Percentiles rank a stretch among this genome's conserved stretches.
Conservation (phyloP, 2,329 filamentous ascomycete species). For the Dactylonectria macrodidyma region DNA sequence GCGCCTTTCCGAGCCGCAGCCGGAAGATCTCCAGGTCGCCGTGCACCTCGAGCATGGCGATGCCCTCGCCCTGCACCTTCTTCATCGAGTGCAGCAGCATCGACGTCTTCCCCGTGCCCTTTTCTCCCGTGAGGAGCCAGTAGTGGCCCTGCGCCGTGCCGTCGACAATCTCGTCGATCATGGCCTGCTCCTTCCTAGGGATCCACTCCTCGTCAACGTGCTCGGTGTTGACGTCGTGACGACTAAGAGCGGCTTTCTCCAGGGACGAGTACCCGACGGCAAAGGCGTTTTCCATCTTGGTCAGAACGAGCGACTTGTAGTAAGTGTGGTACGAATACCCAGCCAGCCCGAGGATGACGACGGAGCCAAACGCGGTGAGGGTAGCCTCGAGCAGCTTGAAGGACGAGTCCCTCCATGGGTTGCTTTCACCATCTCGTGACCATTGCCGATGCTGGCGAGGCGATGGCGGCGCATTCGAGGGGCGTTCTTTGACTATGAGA, state of each 20-base stretch:
- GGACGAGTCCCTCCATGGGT: slow-evolving; percentile 5
- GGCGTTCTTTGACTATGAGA: neutral
- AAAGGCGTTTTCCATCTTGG: slow-evolving; percentile 82
- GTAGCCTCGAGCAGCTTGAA: slow-evolving; percentile 48
- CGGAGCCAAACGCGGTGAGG: slow-evolving; percentile 48
- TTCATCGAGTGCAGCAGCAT: slow-evolving; percentile 81
- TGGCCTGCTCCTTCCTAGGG: slow-evolving; percentile 72
- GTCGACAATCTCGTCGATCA: slow-evolving; percentile 73
- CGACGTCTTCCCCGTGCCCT: slow-evolving; percentile 80
- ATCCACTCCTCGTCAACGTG: slow-evolving; percentile 63
- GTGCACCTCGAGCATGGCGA: slow-evolving; percentile 80
- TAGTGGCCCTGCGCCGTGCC: slow-evolving; percentile 74
- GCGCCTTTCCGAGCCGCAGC: slow-evolving; percentile 77
- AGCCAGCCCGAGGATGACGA: slow-evolving; percentile 47
- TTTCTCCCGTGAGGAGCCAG: slow-evolving; percentile 78
- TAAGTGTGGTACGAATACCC: slow-evolving; percentile 54
- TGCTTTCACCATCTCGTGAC: neutral
- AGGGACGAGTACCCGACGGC: slow-evolving; percentile 76
- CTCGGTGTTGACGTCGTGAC: slow-evolving; percentile 40
- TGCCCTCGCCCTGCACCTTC: slow-evolving; percentile 76
- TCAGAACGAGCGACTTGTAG: slow-evolving; percentile 79
- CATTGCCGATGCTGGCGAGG: neutral
- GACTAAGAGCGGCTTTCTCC: slow-evolving; percentile 67
- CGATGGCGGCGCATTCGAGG: neutral
- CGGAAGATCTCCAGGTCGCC: slow-evolving; percentile 80